These are phyloP conservation scores for Pyrenula massariospora DNA, from an alignment of 495 filamentous ascomycete genomes.

Conservation along the genomic window DNA sequence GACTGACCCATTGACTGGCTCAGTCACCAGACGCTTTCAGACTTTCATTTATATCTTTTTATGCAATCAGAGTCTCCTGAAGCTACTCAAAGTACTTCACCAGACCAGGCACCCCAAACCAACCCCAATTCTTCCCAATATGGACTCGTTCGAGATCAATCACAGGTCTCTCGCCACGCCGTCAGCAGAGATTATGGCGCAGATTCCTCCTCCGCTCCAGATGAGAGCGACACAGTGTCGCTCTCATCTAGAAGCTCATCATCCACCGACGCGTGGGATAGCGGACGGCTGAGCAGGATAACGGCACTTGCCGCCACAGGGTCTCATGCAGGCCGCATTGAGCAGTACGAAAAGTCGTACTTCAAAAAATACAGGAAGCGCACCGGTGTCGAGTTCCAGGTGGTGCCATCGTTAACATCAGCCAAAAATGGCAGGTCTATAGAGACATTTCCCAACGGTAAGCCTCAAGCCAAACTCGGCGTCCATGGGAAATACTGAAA, in stretches of 20 bases:
- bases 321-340: slow-evolving; percentile 48
- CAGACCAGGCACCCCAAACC: slow-evolving; percentile 28
- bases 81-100: slow-evolving; percentile 41
- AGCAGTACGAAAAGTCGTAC: slow-evolving; percentile 58
- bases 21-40: slow-evolving; percentile 44
- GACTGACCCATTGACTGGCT: slow-evolving; percentile 45
- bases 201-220: neutral
- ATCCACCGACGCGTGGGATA: neutral
- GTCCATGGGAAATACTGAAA: slow-evolving; percentile 2
- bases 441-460: slow-evolving; percentile 72
- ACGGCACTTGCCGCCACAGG: neutral
- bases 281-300: neutral
- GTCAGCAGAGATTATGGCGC: slow-evolving; percentile 8
- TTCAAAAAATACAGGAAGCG: slow-evolving; percentile 27
- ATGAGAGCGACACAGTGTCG: neutral
- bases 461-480: slow-evolving; percentile 10
- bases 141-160: slow-evolving; percentile 52
- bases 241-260: slow-evolving; percentile 12
- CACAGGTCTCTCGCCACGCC: slow-evolving; percentile 18
- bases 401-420: slow-evolving; percentile 35
- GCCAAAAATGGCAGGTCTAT: slow-evolving; percentile 39
- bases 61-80: slow-evolving; percentile 77
- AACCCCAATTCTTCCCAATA: slow-evolving; percentile 48
- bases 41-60: slow-evolving; percentile 48
- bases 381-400: slow-evolving; percentile 44